These are phyloP conservation scores for Macrocybe gigantea DNA, from an alignment of 768 basidiomycete genomes.

Conservation along the genomic window DNA sequence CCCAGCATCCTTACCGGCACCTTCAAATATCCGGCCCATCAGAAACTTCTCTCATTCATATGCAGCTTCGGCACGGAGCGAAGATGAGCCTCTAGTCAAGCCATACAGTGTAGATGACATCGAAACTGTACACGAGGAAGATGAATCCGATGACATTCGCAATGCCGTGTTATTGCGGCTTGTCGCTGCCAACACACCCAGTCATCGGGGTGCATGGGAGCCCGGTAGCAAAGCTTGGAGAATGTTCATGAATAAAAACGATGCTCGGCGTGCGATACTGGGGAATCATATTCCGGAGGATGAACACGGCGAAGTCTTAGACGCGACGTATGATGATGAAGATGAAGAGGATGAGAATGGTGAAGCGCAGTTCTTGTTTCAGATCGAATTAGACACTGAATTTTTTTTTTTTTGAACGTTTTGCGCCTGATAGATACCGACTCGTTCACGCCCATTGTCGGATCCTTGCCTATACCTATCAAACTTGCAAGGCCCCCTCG, in stretches of 20 bases:
- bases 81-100: no score
- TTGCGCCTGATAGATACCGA: neutral
- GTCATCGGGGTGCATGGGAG: conserved; percentile 68
- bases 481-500: conserved; percentile 27
- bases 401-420: conserved; percentile 6
- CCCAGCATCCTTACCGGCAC: conserved; percentile 63
- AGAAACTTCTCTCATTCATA: conserved; percentile 33
- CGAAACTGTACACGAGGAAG: conserved; percentile 2
- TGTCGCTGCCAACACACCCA: conserved; percentile 65
- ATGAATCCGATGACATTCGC: conserved; percentile 11
- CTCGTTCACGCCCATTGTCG: conserved; percentile 10
- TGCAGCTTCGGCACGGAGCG: conserved; percentile 20
- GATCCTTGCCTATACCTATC: conserved; percentile 65
- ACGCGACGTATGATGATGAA: neutral
- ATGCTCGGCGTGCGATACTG: conserved; percentile 14
- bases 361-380: conserved; percentile 1
- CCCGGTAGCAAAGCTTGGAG: conserved; percentile 61
- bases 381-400: neutral
- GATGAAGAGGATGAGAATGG: conserved; percentile 1
- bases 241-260: conserved; percentile 41
- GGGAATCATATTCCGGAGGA: conserved; percentile 22
- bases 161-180: conserved; percentile 53
- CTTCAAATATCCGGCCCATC: conserved; percentile 49
- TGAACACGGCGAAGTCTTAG: conserved; percentile 17
- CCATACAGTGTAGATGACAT: no score